Percentiles rank a stretch among this genome's conserved stretches.
Evolutionary conservation across 768 basidiomycete species (phyloP).

Genomic region (Aureoboletus auriporus): DNA sequence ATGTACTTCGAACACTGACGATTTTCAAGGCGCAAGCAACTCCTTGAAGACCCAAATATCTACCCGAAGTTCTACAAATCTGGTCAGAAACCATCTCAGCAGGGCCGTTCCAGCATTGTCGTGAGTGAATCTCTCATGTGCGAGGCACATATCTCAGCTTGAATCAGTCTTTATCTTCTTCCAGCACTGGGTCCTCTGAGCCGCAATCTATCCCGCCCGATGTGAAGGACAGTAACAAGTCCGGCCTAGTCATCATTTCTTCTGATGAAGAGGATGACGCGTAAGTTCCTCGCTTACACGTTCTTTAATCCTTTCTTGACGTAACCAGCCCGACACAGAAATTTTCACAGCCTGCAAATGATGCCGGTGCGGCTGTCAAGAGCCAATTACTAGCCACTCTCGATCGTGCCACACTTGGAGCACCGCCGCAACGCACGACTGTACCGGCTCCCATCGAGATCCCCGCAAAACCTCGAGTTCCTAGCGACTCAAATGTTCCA

Average conservation of each 20-base stretch:
- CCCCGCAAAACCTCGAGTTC: slow-evolving; percentile 16
- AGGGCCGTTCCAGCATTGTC: slow-evolving; percentile 8
- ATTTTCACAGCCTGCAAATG: neutral
- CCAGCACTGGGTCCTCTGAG: slow-evolving; percentile 17
- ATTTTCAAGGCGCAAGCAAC: slow-evolving; percentile 22
- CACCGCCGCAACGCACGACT: slow-evolving; percentile 15
- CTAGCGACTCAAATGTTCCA: slow-evolving; percentile 8
- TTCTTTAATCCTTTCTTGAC: slow-evolving; percentile 1
- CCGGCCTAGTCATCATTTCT: slow-evolving; percentile 24
- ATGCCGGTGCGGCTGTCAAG: slow-evolving; percentile 1
- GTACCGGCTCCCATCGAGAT: slow-evolving; percentile 32
- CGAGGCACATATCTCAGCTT: neutral
- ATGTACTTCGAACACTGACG: neutral
- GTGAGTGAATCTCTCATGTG: slow-evolving; percentile 13
- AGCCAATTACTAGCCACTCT: slow-evolving; percentile 19
- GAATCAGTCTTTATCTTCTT: slow-evolving; percentile 23
- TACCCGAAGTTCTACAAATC: slow-evolving; percentile 30
- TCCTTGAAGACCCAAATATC: slow-evolving; percentile 20
- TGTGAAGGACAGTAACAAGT: slow-evolving; percentile 4
- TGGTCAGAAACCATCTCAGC: slow-evolving; percentile 12
- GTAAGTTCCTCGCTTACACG: slow-evolving; percentile 2
- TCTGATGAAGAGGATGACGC: slow-evolving; percentile 27
- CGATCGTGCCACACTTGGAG: slow-evolving; percentile 18
- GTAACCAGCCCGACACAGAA: slow-evolving; percentile 4
- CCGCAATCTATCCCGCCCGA: slow-evolving; percentile 16